Evolutionary conservation across 495 filamentous ascomycete genomes (phyloP), one percentile per base, ranked within the genome.

Genomic region (Penicillium cataractarum): DNA sequence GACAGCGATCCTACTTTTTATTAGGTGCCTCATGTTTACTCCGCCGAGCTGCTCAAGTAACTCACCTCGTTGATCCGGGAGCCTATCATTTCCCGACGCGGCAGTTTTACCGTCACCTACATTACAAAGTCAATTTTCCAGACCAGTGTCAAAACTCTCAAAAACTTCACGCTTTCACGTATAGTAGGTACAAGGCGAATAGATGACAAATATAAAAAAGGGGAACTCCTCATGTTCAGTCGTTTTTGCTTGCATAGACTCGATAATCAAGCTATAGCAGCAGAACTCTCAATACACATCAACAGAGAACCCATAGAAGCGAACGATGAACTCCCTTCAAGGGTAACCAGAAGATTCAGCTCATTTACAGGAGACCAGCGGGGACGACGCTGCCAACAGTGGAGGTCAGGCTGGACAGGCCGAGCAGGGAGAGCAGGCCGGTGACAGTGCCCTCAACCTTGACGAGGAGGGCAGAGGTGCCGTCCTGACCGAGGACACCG

Each of bases 191-290:
- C 63, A 68, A 7, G 35, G 42, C 46, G 57, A 64, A 64, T 65
- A 57, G 53, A 53, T 55, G 44, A 26, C 51, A 31, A 54, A 21
- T 32, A 60, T 55, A 48, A 52, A 60, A 57, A 48, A 59, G 32
- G 60, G 69, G 63, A 64, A 65, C 58, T 62, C 61, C 58, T 64
- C 61, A 59, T 69, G 69, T 66, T 57, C 61, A 60, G 51, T 68
- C 56, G 60, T 63, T 61, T 55, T 64, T 53, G 58, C 46, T 44
- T 59, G 65, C 55, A 46, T 42, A 19, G 58, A 53, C 58, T 57
- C 32, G 55, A 58, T 60, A 67, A 55, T 19, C 50, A 32, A 49
- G 17, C 37, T 4, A 37, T 37, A 51, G 50, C 58, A 42, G 27
- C 37, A 57, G 46, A 19, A 58, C 62, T 59, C 63, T 44, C 56